These are phyloP conservation scores for Cnidoscolus chayamansa DNA, from an alignment of 441 rosid species.

Conservation along the genomic window DNA sequence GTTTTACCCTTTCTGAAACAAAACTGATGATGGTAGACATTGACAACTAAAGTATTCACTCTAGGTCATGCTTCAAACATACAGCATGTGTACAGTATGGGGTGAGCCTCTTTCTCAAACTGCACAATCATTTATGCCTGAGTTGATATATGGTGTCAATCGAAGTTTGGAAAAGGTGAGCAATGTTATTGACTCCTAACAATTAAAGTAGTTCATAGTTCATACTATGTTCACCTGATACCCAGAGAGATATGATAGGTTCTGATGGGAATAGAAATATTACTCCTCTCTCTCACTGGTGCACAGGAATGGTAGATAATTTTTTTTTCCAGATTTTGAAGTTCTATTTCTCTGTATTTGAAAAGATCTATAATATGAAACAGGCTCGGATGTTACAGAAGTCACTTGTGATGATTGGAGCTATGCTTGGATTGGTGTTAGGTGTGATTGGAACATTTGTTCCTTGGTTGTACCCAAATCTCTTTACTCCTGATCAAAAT, in stretches of 20 bases:
- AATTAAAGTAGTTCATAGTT: background rate
- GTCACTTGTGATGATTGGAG: conserved; percentile 78
- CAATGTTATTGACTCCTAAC: background rate
- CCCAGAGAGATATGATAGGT: background rate
- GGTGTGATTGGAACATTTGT: conserved; percentile 60
- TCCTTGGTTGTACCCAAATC: conserved; percentile 68
- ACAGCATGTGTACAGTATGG: conserved; percentile 66
- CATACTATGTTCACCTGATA: conserved; percentile 3
- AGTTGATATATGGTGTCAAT: conserved; percentile 63
- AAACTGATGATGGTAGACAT: background rate
- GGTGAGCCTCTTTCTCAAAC: conserved; percentile 94
- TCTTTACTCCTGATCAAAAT: conserved; percentile 63
- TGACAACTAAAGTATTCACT: conserved; percentile 1
- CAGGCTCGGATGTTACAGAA: conserved; percentile 79
- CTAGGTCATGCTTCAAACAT: conserved; percentile 87
- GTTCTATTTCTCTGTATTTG: conserved; percentile 3
- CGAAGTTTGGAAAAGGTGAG: conserved; percentile 64
- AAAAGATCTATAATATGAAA: conserved; percentile 26
- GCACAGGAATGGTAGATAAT: background rate
- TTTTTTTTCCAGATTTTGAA: conserved; percentile 8
- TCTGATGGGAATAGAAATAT: background rate
- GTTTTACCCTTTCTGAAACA: conserved; percentile 12
- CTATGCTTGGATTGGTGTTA: conserved; percentile 59
- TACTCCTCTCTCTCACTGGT: background rate
- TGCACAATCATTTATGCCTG: conserved; percentile 95